Evolutionary conservation across 2,329 filamentous ascomycete species (phyloP).

Genomic region (Penicillium sp.): DNA sequence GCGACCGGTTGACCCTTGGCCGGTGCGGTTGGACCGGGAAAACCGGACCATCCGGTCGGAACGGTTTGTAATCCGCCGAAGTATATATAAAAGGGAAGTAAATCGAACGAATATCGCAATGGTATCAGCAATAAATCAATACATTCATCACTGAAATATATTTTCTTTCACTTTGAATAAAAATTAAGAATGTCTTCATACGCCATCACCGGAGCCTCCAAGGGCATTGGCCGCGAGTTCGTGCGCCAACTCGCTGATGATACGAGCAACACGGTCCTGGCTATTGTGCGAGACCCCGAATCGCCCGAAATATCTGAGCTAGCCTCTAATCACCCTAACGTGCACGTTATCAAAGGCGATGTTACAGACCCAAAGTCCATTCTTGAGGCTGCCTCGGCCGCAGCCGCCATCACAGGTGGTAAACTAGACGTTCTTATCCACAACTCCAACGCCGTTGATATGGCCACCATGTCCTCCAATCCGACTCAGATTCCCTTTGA

Average conservation of each 20-base stretch:
- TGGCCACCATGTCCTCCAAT: neutral
- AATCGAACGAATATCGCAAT: neutral
- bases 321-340: neutral
- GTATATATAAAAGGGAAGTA: neutral
- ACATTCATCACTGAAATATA: neutral
- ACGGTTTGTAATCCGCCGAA: neutral
- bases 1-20: neutral
- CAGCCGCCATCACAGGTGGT: neutral
- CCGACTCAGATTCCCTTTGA: neutral
- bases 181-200: neutral
- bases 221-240: neutral
- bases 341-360: neutral
- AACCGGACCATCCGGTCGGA: neutral
- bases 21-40: neutral
- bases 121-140: neutral
- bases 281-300: neutral
- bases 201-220: neutral
- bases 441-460: neutral
- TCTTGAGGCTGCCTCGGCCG: neutral
- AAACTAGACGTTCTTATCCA: neutral
- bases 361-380: neutral
- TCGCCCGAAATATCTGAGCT: neutral
- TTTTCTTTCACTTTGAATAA: neutral
- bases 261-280: neutral
- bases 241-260: neutral